Evolutionary conservation across 306 rosid genomes (phyloP).

Genomic region (Fagus sylvatica): DNA sequence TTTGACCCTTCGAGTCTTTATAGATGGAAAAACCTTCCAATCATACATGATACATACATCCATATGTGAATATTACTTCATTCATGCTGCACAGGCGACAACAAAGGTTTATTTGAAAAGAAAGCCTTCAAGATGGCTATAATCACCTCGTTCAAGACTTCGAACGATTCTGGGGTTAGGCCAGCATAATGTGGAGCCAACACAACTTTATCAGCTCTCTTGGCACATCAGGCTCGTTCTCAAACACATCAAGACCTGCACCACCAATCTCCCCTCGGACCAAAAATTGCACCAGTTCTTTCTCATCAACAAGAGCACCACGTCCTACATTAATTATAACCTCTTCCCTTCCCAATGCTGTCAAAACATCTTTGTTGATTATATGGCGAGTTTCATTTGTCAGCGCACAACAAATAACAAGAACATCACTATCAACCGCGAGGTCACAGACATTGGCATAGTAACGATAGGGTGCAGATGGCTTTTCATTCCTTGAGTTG

Average conservation of each 20-base stretch:
- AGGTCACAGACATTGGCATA: conserved; percentile 6
- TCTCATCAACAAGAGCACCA: conserved; percentile 13
- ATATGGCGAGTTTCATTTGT: conserved; percentile 13
- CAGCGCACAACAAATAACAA: conserved; percentile 20
- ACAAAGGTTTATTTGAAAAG: conserved; percentile 12
- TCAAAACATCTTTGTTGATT: conserved; percentile 21
- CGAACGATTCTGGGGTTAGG: conserved; percentile 7
- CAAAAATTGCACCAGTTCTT: conserved; percentile 14
- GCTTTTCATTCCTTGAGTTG: conserved; percentile 15
- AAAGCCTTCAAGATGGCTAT: conserved; percentile 15
- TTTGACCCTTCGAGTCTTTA: background rate
- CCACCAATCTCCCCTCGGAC: conserved; percentile 20
- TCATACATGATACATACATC: background rate
- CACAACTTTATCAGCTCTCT: conserved; percentile 21
- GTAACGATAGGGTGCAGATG: conserved; percentile 9
- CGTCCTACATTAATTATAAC: conserved; percentile 24
- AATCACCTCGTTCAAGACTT: background rate
- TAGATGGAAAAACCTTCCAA: background rate
- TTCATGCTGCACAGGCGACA: background rate
- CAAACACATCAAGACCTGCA: conserved; percentile 19
- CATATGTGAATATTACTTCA: background rate
- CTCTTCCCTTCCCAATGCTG: conserved; percentile 17
- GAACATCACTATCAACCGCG: conserved; percentile 12
- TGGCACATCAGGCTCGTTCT: conserved; percentile 22
- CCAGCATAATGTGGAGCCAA: conserved; percentile 20